Evolutionary conservation across 306 rosid species (phyloP), one percentile per base, ranked within the genome.

Genomic region (Corylus americana): DNA sequence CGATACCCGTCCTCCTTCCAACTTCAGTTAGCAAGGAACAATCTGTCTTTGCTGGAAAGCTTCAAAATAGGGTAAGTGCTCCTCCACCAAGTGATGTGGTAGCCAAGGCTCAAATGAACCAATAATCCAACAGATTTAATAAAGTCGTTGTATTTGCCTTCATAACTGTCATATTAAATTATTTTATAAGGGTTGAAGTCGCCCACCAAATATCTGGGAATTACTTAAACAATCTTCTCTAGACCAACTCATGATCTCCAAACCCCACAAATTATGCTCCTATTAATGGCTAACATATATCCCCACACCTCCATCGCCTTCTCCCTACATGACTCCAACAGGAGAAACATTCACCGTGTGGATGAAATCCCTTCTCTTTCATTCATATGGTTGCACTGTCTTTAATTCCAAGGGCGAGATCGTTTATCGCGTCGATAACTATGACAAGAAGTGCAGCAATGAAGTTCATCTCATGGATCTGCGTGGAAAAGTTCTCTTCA

Each of bases 401-500:
- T 95, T 85, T 57, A 86, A 92, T 62, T 85, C 95, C 66, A 86
- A 80, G 0, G 98, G 98, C 0, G 82, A 85, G 29, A 85, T 95
- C 29, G 94, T 89, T 39, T 92, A 86, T 51, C 83, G 98, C 11
- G 97, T 95, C 8, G 98, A 95, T 79, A 92, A 95, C 80, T 95
- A 95, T 71, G 88, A 87, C 77, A 79, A 76, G 7, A 95, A 91
- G 78, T 89, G 92, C 45, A 87, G 86, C 81, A 55, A 81, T 39
- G 91, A 92, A 84, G 98, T 91, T 69, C 83, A 83, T 78, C 98
- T 95, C 84, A 95, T 92, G 98, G 92, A 95, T 90, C 86, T 90
- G 11, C 50, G 76, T 37, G 98, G 98, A 73, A 85, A 75, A 69
- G 78, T 86, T 22, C 86, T 95, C 16, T 92, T 81, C 49, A 88